Evolutionary conservation across 2,329 filamentous ascomycete species (phyloP), one percentile per base, ranked within the genome.

Genomic region (Drechslera avenae): DNA sequence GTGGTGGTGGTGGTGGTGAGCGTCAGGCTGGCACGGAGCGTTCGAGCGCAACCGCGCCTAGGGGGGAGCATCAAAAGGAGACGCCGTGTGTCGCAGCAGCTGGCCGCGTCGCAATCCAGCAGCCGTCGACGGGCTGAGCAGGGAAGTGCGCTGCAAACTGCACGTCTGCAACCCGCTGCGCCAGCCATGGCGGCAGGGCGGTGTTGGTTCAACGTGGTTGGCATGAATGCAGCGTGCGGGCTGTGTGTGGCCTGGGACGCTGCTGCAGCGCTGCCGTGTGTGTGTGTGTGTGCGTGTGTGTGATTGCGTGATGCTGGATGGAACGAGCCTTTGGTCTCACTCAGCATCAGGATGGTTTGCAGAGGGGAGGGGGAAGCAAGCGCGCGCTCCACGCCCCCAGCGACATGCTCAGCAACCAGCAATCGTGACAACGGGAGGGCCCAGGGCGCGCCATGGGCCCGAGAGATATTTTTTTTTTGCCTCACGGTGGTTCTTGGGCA

Each of bases 71-170:
- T 41, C 21, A 48, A 59, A 51, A 64, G 59, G 62, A 56, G 60
- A 60, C 54, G 57, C 58, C 60, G 60, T 60, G 60, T 62, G 59
- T 62, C 52, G 60, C 60, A 61, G 56, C 49, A 54, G 54, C 43
- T 21, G 8, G 53, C 31, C 53, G 50, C 50, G 46, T 50, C 41
- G 53, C 53, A 50, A 42, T 49, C 44, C 52, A 52, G 58, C 52
- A 54, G 46, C 48, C 50, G 14, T 33, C 23, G 45, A 31, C 42
- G 41, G 31, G 31, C 8, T 21, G 12, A 33, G 34, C 33, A 39
- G 46, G 26, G 33, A 50, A 50, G 26, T 28, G 19, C 34, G 34
- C 33, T 33, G 40, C 26, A 50, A 28, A 46, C 26, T 30, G 56
- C 10, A 42, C 26, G 28, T 35, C 37, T 50, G 56, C 45, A 56